phyloP scores from a whole-genome alignment of 2,329 filamentous ascomycete genomes.

The Pseudopyrenochaeta lycopersici region DNA sequence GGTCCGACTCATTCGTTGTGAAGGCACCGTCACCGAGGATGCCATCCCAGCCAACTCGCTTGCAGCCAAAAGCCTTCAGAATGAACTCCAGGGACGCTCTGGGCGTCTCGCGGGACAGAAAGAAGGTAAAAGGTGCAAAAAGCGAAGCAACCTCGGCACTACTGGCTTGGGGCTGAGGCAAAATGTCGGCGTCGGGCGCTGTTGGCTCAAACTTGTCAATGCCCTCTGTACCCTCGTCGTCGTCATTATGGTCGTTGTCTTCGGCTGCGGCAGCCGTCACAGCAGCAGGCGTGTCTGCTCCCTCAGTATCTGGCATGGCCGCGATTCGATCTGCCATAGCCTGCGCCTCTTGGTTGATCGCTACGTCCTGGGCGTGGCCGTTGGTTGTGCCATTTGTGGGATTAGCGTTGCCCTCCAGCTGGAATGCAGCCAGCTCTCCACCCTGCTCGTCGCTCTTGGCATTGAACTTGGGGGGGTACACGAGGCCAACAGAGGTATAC shows the following conservation, averaged over 20 bases:
- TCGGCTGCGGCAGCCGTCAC: slow-evolving; percentile 18
- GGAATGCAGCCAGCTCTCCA: slow-evolving; percentile 90
- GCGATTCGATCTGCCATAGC: slow-evolving; percentile 59
- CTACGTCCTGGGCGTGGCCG: slow-evolving; percentile 30
- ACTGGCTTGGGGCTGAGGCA: slow-evolving; percentile 78
- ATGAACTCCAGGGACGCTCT: slow-evolving; percentile 91
- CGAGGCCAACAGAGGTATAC: slow-evolving; percentile 88
- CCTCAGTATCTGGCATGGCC: slow-evolving; percentile 45
- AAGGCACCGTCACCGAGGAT: slow-evolving; percentile 91
- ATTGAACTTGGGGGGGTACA: slow-evolving; percentile 97
- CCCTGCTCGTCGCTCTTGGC: slow-evolving; percentile 85
- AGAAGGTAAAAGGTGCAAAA: slow-evolving; percentile 90
- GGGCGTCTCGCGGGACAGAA: slow-evolving; percentile 91
- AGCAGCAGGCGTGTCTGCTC: slow-evolving; percentile 41
- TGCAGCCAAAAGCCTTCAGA: slow-evolving; percentile 92
- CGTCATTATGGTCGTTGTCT: slow-evolving; percentile 36
- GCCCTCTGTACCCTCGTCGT: slow-evolving; percentile 52
- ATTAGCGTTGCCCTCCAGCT: slow-evolving; percentile 78
- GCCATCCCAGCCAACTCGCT: slow-evolving; percentile 92
- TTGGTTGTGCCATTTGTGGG: slow-evolving; percentile 41
- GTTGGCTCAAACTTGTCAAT: slow-evolving; percentile 93
- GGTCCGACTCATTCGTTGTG: slow-evolving; percentile 86
- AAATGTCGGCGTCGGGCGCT: slow-evolving; percentile 82
- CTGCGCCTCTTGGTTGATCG: slow-evolving; percentile 55
- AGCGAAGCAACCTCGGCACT: slow-evolving; percentile 75